phyloP scores from a whole-genome alignment of 192 early-diverging fungal species.

The Coemansia sp. region DNA sequence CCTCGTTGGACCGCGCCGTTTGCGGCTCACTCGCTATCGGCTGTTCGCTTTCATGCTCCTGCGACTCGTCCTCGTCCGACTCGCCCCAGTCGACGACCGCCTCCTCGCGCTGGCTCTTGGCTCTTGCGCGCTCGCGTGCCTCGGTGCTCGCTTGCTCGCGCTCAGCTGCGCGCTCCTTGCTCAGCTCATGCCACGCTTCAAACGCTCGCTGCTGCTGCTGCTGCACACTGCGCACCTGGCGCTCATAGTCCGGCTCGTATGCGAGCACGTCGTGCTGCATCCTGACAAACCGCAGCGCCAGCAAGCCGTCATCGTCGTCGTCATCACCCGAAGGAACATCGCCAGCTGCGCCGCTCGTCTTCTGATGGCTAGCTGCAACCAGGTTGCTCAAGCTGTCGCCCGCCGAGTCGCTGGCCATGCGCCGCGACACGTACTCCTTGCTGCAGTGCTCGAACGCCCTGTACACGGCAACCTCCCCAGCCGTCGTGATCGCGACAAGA shows the following conservation, averaged over 20 bases:
- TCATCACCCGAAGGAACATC: no score
- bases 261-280: constrained; percentile 40
- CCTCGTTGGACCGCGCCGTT: background rate
- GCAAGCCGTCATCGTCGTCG: constrained; percentile 8
- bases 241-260: constrained; percentile 46
- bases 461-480: constrained; percentile 45
- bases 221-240: constrained; percentile 26
- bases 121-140: constrained; percentile 16
- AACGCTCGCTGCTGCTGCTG: constrained; percentile 22
- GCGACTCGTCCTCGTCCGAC: constrained; percentile 22
- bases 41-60: background rate
- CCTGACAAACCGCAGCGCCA: constrained; percentile 35
- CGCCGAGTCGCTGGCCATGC: background rate
- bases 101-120: constrained; percentile 30
- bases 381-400: background rate
- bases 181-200: constrained; percentile 23
- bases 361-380: background rate
- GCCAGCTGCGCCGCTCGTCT: no score
- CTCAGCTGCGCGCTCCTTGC: constrained; percentile 13
- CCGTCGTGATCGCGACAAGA: constrained; percentile 26
- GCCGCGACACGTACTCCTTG: constrained; percentile 13
- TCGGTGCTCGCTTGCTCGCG: constrained; percentile 10
- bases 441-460: constrained; percentile 37
- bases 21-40: background rate
- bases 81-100: constrained; percentile 44